These are phyloP conservation scores for Ceratobasidium sp. DNA, from an alignment of 1,284 basidiomycete genomes.

Conservation along the genomic window DNA sequence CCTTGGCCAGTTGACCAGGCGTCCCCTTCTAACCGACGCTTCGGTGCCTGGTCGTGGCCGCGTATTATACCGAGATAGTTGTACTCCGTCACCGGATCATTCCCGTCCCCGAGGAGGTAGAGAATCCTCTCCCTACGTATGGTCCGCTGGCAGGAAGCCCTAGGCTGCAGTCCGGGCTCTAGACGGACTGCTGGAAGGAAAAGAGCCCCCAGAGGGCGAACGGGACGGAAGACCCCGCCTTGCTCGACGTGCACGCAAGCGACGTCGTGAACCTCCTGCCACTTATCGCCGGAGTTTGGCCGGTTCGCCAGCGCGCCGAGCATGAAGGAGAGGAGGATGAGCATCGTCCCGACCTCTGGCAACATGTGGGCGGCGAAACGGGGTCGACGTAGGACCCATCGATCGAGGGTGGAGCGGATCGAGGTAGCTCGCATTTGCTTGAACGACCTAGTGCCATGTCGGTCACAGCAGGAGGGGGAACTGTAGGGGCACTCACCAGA, in stretches of 20 bases:
- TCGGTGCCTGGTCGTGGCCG: not conserved
- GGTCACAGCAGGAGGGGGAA: too few species aligned
- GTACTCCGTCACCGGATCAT: not conserved
- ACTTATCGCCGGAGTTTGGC: slow-evolving; percentile 2
- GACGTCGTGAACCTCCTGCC: slow-evolving; percentile 5
- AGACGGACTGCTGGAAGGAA: not conserved
- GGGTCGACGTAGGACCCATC: not conserved
- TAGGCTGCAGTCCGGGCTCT: not conserved
- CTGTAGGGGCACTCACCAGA: slow-evolving; percentile 6
- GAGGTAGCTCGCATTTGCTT: not conserved
- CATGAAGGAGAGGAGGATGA: slow-evolving; percentile 18
- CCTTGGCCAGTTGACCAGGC: slow-evolving; percentile 1
- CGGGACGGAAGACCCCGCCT: not conserved
- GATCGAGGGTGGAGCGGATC: not conserved
- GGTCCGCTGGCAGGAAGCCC: not conserved
- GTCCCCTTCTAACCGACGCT: not conserved
- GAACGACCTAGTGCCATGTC: too few species aligned
- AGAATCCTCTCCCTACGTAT: not conserved
- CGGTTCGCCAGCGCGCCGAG: slow-evolving; percentile 5
- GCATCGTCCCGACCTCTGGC: slow-evolving; percentile 1
- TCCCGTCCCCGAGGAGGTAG: not conserved
- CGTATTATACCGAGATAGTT: not conserved
- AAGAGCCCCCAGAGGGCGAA: slow-evolving; percentile 5
- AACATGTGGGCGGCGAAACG: not conserved
- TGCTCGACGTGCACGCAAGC: not conserved